Evolutionary conservation across 2,329 filamentous ascomycete genomes (phyloP).

Genomic region (Neonectria sp.): DNA sequence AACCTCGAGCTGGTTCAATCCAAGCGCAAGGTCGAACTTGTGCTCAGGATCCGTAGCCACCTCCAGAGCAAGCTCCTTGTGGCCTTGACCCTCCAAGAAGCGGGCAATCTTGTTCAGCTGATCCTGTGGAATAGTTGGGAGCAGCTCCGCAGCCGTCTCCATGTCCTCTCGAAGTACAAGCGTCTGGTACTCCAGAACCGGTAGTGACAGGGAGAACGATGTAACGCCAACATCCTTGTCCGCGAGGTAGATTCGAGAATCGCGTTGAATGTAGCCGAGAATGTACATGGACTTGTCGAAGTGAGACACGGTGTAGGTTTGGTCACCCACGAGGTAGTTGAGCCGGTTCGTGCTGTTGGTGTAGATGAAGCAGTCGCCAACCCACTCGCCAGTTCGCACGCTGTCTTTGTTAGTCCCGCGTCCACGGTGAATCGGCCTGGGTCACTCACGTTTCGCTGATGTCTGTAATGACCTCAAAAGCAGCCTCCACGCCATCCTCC

Average conservation of each 20-base stretch:
- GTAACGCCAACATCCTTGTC: constrained; percentile 96
- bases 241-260: constrained; percentile 94
- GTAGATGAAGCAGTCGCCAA: constrained; percentile 99
- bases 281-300: constrained; percentile 97
- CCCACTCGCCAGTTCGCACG: constrained; percentile 96
- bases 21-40: constrained; percentile 92
- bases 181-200: constrained; percentile 97
- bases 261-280: constrained; percentile 93
- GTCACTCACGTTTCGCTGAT: constrained; percentile 84
- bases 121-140: constrained; percentile 87
- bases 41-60: constrained; percentile 96
- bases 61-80: constrained; percentile 95
- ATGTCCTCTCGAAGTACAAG: constrained; percentile 94
- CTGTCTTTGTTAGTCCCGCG: constrained; percentile 56
- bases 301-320: constrained; percentile 97
- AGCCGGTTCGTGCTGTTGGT: constrained; percentile 96
- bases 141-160: constrained; percentile 89
- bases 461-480: constrained; percentile 96
- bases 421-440: fast-evolving
- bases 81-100: constrained; percentile 96
- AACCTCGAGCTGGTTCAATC: constrained; percentile 86
- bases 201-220: constrained; percentile 91
- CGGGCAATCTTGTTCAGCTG: constrained; percentile 98
- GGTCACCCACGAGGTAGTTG: constrained; percentile 97
- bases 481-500: constrained; percentile 92